Evolutionary conservation across 345 rosid genomes (phyloP), one percentile per base, ranked within the genome.

Genomic region (Iberis pinnata): DNA sequence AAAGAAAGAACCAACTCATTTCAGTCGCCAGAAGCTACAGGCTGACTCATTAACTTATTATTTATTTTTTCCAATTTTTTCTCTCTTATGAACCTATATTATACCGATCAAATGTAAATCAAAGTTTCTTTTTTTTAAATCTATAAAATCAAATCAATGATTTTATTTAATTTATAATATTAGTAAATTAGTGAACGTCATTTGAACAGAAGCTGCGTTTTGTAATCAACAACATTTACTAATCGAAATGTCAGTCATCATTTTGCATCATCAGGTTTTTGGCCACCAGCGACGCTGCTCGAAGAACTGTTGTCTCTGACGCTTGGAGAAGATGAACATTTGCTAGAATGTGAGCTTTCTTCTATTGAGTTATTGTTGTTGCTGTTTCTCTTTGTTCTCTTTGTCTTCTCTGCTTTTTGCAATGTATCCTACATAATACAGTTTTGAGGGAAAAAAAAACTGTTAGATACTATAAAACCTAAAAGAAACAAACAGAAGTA

Each of bases 301-400:
- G 94, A 77, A 53, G 95, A 82, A 73, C 94, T 83, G 64, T 66
- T 53, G 53, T 81, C 86, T 43, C 80, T 80, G 43, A 71, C 66
- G 56, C 88, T 80, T 9, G 49, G 79, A 39, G 90, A 80, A 8
- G 95, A 86, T 32, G 86, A 86, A 69, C 83, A 76, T 67, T 80
- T 69, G 67, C 86, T 83, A 14, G 86, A 78, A 59, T 58, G 65
- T 26, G 76, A 73, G 65, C 82, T 80, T 25, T 73, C 76, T 52
- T 77, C 84, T 4, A 61, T 41, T 10, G 70, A 37, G 60, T 61
- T 60, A 8, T 26, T 29, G 55, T 41, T 56, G 47, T 50, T 69
- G 60, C 73, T 84, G 69, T 75, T 76, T 56, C 76, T 60, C 15
- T 8, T 18, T 37, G 67, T 63, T 60, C 77, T 75, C 70, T 63